Evolutionary conservation across 2,329 filamentous ascomycete genomes (phyloP), one percentile per base, ranked within the genome.

Genomic region (Sphaerulina vaccinii): DNA sequence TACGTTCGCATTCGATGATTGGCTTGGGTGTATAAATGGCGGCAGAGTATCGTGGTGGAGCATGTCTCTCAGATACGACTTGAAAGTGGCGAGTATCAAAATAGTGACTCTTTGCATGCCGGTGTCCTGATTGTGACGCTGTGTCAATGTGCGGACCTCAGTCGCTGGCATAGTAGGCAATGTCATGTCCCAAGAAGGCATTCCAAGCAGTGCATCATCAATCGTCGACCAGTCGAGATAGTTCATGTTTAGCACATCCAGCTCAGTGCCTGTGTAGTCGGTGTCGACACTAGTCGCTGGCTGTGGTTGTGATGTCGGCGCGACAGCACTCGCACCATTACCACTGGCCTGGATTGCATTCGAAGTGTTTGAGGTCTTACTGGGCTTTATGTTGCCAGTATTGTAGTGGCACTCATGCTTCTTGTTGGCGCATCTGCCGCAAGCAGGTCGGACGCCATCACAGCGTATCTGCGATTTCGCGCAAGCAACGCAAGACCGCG

Each of bases 11-110:
- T 59, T 44, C 10, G 60, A 55, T 24, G 58, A 64, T 37, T 68
- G 47, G 19, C 52, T 41, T 1, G 69, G 65, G 55, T 76, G 74
- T 22, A 76, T 72, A 53, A 75, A 76, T 0, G 73, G 73, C 33
- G 73, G 73, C 29, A 74, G 66, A 3, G 2, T 62, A n/a, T 68
- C 62, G 18, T 71, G 60, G 9, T 60, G 65, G 23, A 70, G 54
- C 64, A 75, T 70, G 68, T 72, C 21, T 10, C 27, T 10, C 8
- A 21, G 69, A 55, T 73, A 76, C 0, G 73, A 75, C 54, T 70
- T 74, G 16, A 76, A 56, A 3, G 63, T 75, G 43, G 71, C 68
- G 5, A 68, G 49, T 1, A 75, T 72, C 2, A 75, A 65, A 19
- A 62, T 67, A n/a, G 65, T 59, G 8, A 62, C 69, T 55, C 67